phyloP scores from a whole-genome alignment of 352 stramenopile genomes.

The Halophytophthora batemanensis region DNA sequence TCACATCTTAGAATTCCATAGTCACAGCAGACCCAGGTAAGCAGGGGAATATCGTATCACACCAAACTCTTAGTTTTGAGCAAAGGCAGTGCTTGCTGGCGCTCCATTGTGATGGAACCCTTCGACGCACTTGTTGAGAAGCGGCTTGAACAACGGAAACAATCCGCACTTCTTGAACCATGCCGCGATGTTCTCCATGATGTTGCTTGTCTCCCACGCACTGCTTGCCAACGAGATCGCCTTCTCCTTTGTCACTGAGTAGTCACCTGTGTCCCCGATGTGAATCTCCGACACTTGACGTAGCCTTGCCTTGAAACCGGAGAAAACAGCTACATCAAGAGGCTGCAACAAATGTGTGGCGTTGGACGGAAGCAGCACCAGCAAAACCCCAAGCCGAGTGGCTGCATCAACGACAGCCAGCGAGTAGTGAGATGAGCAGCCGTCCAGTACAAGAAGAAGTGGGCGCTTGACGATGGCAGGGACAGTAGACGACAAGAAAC shows the following conservation, averaged over 20 bases:
- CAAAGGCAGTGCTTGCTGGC: too few species aligned
- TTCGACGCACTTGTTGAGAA: too few species aligned
- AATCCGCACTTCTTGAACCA: neutral
- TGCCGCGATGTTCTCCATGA: neutral
- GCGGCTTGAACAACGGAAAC: too few species aligned
- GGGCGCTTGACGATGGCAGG: neutral
- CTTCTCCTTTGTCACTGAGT: neutral
- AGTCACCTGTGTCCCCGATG: neutral
- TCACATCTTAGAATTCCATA: too few species aligned
- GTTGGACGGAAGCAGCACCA: neutral
- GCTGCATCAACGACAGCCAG: neutral
- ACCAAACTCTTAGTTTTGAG: too few species aligned
- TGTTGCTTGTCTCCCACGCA: neutral
- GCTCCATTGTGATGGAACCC: too few species aligned
- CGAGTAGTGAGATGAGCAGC: conserved; percentile 7
- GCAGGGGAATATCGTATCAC: too few species aligned
- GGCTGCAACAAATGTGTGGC: conserved; percentile 3
- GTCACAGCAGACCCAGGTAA: too few species aligned
- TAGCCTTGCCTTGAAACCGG: neutral
- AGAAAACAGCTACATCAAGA: neutral
- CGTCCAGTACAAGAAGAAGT: neutral
- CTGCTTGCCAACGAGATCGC: neutral
- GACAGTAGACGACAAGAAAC: neutral
- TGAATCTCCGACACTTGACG: neutral
- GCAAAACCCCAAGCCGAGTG: neutral